Evolutionary conservation across 1,284 basidiomycete genomes (phyloP).

Genomic region (Cryptococcus sp.): DNA sequence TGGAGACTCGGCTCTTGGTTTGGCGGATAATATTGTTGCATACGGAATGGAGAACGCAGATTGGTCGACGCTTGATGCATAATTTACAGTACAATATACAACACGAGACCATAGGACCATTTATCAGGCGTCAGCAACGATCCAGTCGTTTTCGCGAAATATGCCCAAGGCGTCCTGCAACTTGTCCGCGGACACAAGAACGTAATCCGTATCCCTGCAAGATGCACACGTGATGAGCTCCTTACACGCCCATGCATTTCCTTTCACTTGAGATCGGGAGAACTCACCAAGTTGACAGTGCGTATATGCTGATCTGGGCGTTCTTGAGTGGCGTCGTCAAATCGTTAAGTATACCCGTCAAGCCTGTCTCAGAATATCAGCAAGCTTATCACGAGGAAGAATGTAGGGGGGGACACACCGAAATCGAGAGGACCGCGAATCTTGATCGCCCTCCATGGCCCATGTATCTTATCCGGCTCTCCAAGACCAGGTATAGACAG

Average conservation of each 20-base stretch:
- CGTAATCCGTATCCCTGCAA: constrained; percentile 39
- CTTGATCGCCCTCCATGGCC: constrained; percentile 58
- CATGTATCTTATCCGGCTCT: constrained; percentile 16
- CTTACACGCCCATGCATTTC: no score
- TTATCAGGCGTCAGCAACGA: no score
- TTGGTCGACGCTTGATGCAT: no score
- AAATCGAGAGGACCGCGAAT: constrained; percentile 69
- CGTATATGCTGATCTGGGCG: constrained; percentile 63
- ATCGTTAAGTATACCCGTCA: constrained; percentile 64
- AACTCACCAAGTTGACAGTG: constrained; percentile 67
- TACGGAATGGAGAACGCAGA: no score
- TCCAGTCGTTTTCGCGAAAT: constrained; percentile 29
- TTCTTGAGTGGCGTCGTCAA: constrained; percentile 62
- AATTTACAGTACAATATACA: no score
- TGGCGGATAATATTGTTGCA: no score
- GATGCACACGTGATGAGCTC: not conserved
- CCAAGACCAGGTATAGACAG: constrained; percentile 27
- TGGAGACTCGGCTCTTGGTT: no score
- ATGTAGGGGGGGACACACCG: constrained; percentile 45
- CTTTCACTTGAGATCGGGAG: not conserved
- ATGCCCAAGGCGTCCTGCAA: constrained; percentile 20
- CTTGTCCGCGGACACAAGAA: constrained; percentile 31
- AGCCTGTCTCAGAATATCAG: constrained; percentile 23
- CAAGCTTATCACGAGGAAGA: not conserved
- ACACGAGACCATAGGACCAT: no score